Percentiles rank a stretch among this genome's conserved stretches.
Conservation (phyloP, 768 basidiomycete species). For the Suillus paluster region DNA sequence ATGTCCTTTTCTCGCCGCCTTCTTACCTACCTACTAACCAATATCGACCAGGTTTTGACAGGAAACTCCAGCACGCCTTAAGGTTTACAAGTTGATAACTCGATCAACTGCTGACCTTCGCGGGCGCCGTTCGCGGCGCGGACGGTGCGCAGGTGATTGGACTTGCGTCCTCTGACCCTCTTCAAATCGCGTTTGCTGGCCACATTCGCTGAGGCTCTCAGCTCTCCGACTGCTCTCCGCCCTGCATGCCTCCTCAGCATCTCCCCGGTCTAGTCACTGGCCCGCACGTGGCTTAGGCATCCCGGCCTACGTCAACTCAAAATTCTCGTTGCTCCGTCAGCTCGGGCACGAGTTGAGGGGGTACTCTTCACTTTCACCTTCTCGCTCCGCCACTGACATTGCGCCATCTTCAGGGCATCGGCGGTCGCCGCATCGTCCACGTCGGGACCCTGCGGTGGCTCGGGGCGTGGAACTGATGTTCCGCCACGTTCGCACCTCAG, state of each 20-base stretch:
- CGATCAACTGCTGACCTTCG: not conserved
- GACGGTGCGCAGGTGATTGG: not conserved
- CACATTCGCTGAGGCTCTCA: not conserved
- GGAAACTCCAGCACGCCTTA: not conserved
- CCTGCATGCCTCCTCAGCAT: not conserved
- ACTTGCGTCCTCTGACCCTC: not conserved
- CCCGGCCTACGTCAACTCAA: not conserved
- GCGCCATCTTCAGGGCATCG: not conserved
- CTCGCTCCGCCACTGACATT: not conserved
- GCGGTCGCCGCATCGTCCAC: not conserved
- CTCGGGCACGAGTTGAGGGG: not conserved
- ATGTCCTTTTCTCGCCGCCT: too few relatives aligned
- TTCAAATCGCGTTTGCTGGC: not conserved
- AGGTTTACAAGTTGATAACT: not conserved
- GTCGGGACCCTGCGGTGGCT: not conserved
- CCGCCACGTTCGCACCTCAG: not conserved
- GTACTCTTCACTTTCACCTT: not conserved
- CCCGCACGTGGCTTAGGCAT: not conserved
- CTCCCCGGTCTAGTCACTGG: not conserved
- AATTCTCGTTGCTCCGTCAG: not conserved
- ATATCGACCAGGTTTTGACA: not conserved
- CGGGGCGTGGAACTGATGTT: not conserved
- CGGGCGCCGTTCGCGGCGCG: not conserved
- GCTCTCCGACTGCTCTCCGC: not conserved
- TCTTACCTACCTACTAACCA: too few relatives aligned